phyloP scores from a whole-genome alignment of 2,329 filamentous ascomycete genomes.

The Albophoma yamanashiensis region DNA sequence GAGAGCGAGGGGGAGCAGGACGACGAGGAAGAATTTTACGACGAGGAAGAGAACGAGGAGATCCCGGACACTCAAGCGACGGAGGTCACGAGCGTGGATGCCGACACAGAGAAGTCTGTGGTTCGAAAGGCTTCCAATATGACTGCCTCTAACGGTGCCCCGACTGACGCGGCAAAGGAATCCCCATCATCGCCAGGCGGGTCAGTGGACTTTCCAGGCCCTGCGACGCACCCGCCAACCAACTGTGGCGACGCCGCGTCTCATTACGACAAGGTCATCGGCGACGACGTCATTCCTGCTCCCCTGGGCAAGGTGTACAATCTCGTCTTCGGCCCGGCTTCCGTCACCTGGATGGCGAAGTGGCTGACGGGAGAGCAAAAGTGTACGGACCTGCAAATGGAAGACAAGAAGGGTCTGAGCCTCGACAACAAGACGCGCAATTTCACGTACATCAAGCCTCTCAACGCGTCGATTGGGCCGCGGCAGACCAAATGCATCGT shows the following conservation, averaged over 20 bases:
- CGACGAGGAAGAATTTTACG: constrained; percentile 66
- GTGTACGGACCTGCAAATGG: constrained; percentile 75
- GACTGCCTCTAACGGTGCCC: constrained; percentile 29
- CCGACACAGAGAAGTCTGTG: constrained; percentile 50
- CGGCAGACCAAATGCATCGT: constrained; percentile 92
- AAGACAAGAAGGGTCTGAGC: constrained; percentile 70
- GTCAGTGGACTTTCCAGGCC: constrained; percentile 67
- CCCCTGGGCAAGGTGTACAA: constrained; percentile 88
- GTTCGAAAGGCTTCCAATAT: constrained; percentile 62
- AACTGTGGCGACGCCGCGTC: constrained; percentile 69
- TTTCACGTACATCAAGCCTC: constrained; percentile 86
- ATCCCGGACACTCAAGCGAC: constrained; percentile 48
- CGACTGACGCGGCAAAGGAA: constrained; percentile 40
- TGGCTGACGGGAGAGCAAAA: constrained; percentile 85
- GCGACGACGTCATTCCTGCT: constrained; percentile 76
- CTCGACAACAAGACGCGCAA: constrained; percentile 64
- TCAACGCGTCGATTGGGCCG: constrained; percentile 75
- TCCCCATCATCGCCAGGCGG: constrained; percentile 28
- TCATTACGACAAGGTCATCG: constrained; percentile 78
- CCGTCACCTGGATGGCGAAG: constrained; percentile 71
- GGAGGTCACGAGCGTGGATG: constrained; percentile 29
- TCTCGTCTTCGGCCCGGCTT: constrained; percentile 74
- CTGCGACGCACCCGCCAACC: constrained; percentile 70
- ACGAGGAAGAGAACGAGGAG: constrained; percentile 69
- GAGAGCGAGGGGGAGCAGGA: constrained; percentile 62